Evolutionary conservation across 2,329 filamentous ascomycete species (phyloP).

Genomic region (Talaromyces sp.): DNA sequence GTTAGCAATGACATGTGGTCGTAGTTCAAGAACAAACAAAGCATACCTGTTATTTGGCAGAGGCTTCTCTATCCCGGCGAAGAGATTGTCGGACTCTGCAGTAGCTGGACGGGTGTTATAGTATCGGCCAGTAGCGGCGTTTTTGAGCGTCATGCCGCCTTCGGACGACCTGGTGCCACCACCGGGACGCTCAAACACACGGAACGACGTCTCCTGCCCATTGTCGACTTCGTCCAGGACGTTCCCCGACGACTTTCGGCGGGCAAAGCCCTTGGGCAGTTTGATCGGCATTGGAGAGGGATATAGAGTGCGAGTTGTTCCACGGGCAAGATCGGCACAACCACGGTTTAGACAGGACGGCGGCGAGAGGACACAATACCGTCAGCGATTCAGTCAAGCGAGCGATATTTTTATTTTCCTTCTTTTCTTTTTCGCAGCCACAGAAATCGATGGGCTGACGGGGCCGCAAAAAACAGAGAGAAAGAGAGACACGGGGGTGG

Average conservation of each 20-base stretch:
- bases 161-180: slow-evolving; percentile 40
- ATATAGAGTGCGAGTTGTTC: slow-evolving; percentile 1
- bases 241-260: slow-evolving; percentile 53
- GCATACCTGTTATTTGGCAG: slow-evolving; percentile 30
- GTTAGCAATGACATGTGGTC: slow-evolving; percentile 13
- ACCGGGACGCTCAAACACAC: slow-evolving; percentile 48
- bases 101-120: slow-evolving; percentile 24
- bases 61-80: slow-evolving; percentile 28
- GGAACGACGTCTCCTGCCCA: slow-evolving; percentile 44
- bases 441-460: neutral
- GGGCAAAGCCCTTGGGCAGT: slow-evolving; percentile 48
- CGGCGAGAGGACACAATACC: neutral
- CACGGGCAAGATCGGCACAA: slow-evolving; percentile 3
- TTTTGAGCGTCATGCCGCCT: slow-evolving; percentile 33
- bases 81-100: slow-evolving; percentile 36
- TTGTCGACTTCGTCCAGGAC: slow-evolving; percentile 44
- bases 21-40: neutral
- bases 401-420: neutral
- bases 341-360: neutral
- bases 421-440: neutral
- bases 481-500: neutral
- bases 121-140: slow-evolving; percentile 28
- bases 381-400: neutral
- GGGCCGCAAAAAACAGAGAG: neutral
- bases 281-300: slow-evolving; percentile 49